Base-by-base conservation (phyloP, 768 basidiomycete species). In the Epithele typhae region DNA sequence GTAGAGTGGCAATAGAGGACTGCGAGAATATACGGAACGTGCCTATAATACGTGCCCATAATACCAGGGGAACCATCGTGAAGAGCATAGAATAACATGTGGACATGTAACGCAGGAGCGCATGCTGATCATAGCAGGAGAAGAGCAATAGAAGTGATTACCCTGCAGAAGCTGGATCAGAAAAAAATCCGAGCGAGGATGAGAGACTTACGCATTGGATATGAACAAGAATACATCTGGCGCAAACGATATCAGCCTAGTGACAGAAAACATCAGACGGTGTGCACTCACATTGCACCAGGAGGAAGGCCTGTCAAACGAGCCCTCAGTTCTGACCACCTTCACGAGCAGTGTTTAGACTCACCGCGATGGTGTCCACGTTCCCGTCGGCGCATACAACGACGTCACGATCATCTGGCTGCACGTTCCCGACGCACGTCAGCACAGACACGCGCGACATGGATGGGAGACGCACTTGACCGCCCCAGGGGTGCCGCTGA, bases 401-500 rank as follows among this genome's bases (percentile, higher is more conserved):
- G 69, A 69, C 5, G 73, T 67, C 8, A 73, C 63, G 39, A 74
- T 70, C 37, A 74, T 58, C 52, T 75, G 73, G 48, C 72, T 72
- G 44, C 47, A 51, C 12, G 50, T 15, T n/a, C 10, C 21, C n/a
- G 17, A 37, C 35, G 37, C 17, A 30, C 25, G 39, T 45, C 43
- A 50, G 49, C 35, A 7, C 17, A 6, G 8, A 6, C 8, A 36
- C 7, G 8, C 8, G 35, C 35, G 18, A 36, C 9, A 6, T 8
- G 15, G 7, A 36, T 14, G 8, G n/a, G 18, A 17, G 6, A 8
- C 35, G 18, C 43, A 65, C 64, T 69, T 69, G 27, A 68, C 67
- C 21, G 70, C 71, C 2, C 70, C 67, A 5, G 75, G 75, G 15
- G 75, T 74, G 4, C 75, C 75, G 37, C 70, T 70, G 34, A 73